A percentile compares a stretch with the other conserved stretches of the same genome.
Conservation (phyloP, 2,329 filamentous ascomycete genomes). For the Aspergillus quadricinctus region DNA sequence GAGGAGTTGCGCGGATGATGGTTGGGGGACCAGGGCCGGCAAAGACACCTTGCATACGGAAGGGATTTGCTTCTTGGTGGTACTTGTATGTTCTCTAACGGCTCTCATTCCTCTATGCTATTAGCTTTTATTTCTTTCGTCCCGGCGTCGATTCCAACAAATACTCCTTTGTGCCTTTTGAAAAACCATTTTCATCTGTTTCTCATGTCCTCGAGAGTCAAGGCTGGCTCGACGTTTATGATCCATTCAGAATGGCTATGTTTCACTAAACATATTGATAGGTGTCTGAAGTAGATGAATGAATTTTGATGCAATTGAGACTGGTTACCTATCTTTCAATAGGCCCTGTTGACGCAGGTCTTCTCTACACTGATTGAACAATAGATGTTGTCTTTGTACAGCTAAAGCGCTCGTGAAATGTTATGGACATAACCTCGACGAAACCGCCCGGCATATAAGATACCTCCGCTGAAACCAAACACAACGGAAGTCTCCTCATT, state of each 20-base stretch:
- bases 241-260: conserved; percentile 10
- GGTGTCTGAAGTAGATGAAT: background rate
- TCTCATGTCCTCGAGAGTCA: conserved; percentile 6
- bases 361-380: background rate
- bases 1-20: conserved; percentile 34
- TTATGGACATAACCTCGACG: too few species aligned
- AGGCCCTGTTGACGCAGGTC: background rate
- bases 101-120: conserved; percentile 39
- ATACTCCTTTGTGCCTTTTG: conserved; percentile 20
- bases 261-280: conserved; percentile 1
- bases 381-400: background rate
- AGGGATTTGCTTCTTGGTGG: conserved; percentile 29
- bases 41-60: conserved; percentile 27
- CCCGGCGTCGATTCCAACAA: conserved; percentile 28
- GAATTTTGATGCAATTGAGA: background rate
- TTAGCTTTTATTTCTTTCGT: conserved; percentile 37
- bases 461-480: too few species aligned
- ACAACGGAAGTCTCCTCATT: too few species aligned
- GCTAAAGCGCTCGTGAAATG: too few species aligned
- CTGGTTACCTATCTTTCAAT: background rate
- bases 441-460: too few species aligned
- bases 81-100: conserved; percentile 35
- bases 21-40: conserved; percentile 30
- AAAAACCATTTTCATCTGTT: conserved; percentile 17
- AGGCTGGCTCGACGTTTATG: conserved; percentile 13